Base-by-base conservation (phyloP, 352 stramenopile species). In the Ophiocytium majus region DNA sequence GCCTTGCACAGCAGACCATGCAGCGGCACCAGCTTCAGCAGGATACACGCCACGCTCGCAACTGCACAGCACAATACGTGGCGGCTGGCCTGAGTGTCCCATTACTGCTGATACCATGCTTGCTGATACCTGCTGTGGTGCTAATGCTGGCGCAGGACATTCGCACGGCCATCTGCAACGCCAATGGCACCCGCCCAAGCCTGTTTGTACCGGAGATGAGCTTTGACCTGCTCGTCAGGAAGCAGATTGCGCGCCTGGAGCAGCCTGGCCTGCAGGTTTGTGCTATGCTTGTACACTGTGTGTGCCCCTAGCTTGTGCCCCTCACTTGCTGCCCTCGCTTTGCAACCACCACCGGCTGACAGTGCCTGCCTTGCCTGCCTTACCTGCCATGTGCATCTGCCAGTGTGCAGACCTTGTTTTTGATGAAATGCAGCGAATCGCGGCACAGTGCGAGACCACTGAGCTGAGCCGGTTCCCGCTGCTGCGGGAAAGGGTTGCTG, bases 331-430 rank as follows among this genome's bases (percentile, higher is more conserved):
- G n/a, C n/a, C n/a, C n/a, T n/a, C n/a, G n/a, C n/a, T n/a, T n/a
- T n/a, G n/a, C n/a, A n/a, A n/a, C n/a, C n/a, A n/a, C n/a, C n/a
- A n/a, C n/a, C n/a, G n/a, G n/a, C n/a, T n/a, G n/a, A n/a, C n/a
- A n/a, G n/a, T n/a, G n/a, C n/a, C n/a, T n/a, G n/a, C n/a, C n/a
- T n/a, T n/a, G n/a, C n/a, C n/a, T 1, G 0, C 0, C 1, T 79
- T 76, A 81, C 34, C 50, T 76, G 78, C 76, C 23, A 80, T 66
- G 0, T 79, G 0, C 0, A 79, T 82, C 66, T 37, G 87, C 93
- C 94, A 99, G 90, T 99, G 97, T 89, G 95, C 99, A 28, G 96
- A 99, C 89, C 90, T 99, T 33, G 96, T 99, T 0, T 99, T 99
- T 90, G 97, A 99, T 85, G 97, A 99, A 90, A 92, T 99, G 43